Base-by-base conservation (phyloP, 352 stramenopile genomes). In the Phytophthora nicotianae region DNA sequence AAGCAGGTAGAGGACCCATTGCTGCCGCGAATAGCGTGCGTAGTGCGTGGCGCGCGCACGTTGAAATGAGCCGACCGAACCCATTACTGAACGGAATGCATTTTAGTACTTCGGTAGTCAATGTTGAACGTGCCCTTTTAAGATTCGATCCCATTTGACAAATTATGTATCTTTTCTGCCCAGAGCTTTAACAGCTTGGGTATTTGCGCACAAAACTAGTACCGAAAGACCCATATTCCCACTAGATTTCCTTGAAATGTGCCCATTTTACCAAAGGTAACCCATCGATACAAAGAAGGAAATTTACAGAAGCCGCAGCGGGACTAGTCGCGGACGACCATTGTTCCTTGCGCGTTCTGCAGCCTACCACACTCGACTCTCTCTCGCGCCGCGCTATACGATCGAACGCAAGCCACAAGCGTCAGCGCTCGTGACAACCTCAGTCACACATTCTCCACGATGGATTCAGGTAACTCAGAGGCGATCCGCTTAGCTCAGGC, bases 401-500 rank as follows among this genome's bases (percentile, higher is more conserved):
- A 46, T 35, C 27, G 17, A 62, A 33, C 45, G 16, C 16, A 27
- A 32, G 10, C 23, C 27, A 13, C 8, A 19, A 33, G 27, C 20
- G 19, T 58, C n/a, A 41, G 43, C 17, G 5, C 24, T 26, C 20
- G 51, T 37, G 29, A 42, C 27, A 58, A 13, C 26, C 37, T 52
- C 54, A 64, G 32, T 70, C 32, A 26, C 33, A 33, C 20, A 50
- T 50, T 66, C 35, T 29, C 21, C 5, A 50, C 21, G 27, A 76
- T 70, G 72, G 19, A 59, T 19, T 62, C 74, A 55, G 45, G 41
- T 17, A 77, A 78, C 59, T 81, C 81, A 21, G 79, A 93, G 56
- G 86, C 82, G 43, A 83, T 95, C 56, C 82, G 77, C 9, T 74
- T 95, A 32, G 86, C 86, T 10, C 80, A 93, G 56, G 83, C 80